Conservation (phyloP, 345 rosid species). For the Eucalyptus regnans region DNA sequence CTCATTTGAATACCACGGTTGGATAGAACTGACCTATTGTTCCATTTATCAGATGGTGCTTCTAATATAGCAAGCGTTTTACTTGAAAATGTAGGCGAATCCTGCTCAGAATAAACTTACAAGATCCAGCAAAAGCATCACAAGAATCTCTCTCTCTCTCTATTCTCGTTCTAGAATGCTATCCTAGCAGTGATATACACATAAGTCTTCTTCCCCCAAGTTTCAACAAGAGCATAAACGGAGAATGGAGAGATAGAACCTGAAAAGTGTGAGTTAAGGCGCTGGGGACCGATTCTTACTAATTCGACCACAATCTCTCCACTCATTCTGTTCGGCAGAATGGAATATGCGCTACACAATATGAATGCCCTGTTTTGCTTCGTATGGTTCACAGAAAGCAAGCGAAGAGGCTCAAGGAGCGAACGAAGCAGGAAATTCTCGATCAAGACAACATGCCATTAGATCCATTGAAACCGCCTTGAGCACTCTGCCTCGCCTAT, state of each 20-base stretch:
- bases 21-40: not conserved
- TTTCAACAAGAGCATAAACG: not conserved
- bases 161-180: not conserved
- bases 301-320: not conserved
- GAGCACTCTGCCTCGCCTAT: too few relatives aligned
- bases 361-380: not conserved
- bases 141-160: not conserved
- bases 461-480: too few relatives aligned
- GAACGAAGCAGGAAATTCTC: too few relatives aligned
- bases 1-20: not conserved
- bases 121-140: too few relatives aligned
- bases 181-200: not conserved
- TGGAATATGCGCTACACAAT: not conserved
- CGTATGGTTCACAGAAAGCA: too few relatives aligned
- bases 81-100: not conserved
- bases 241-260: not conserved
- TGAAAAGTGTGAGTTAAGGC: not conserved
- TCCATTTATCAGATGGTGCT: not conserved
- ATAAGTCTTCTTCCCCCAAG: not conserved
- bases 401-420: too few relatives aligned
- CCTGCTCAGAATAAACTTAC: too few relatives aligned
- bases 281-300: not conserved
- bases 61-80: not conserved
- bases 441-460: too few relatives aligned
- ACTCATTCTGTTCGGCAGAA: not conserved